A percentile compares a stretch with the other conserved stretches of the same genome.
These are phyloP conservation scores for Hyphopichia fennica DNA, from an alignment of 1,139 yeast genomes.

Conservation along the genomic window DNA sequence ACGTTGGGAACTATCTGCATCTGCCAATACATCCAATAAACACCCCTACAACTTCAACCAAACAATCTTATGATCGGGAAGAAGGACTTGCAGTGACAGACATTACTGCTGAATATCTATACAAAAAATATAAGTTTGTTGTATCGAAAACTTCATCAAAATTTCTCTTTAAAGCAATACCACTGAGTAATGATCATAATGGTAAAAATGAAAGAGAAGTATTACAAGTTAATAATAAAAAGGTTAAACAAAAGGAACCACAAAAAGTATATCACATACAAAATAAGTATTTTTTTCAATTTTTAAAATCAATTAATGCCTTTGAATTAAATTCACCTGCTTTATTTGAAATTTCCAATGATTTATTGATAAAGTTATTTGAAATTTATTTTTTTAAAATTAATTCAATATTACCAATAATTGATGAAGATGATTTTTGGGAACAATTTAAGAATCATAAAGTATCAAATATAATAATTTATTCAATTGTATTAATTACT, in stretches of 20 bases:
- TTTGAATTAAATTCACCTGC: slow-evolving; percentile 29
- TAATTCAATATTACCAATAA: slow-evolving; percentile 33
- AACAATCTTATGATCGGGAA: neutral
- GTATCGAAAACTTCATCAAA: neutral
- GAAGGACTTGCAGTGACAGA: neutral
- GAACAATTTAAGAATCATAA: slow-evolving; percentile 17
- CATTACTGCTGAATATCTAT: neutral
- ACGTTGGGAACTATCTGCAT: too few relatives aligned
- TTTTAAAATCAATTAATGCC: slow-evolving; percentile 28
- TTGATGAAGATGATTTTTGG: slow-evolving; percentile 32
- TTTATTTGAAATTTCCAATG: slow-evolving; percentile 17
- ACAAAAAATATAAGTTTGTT: neutral
- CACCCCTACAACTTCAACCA: too few relatives aligned
- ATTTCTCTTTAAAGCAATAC: neutral
- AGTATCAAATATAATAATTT: slow-evolving; percentile 24
- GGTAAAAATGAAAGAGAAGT: neutral
- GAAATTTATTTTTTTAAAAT: slow-evolving; percentile 31
- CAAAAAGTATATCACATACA: slow-evolving; percentile 15
- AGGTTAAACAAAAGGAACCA: neutral
- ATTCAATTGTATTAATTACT: slow-evolving; percentile 27
- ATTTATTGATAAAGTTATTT: slow-evolving; percentile 22
- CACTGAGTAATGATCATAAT: neutral
- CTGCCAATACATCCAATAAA: too few relatives aligned
- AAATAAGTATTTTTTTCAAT: slow-evolving; percentile 17
- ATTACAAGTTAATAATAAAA: neutral